Conservation (phyloP, 139 green algal species). For the Desmodesmus armatus region DNA sequence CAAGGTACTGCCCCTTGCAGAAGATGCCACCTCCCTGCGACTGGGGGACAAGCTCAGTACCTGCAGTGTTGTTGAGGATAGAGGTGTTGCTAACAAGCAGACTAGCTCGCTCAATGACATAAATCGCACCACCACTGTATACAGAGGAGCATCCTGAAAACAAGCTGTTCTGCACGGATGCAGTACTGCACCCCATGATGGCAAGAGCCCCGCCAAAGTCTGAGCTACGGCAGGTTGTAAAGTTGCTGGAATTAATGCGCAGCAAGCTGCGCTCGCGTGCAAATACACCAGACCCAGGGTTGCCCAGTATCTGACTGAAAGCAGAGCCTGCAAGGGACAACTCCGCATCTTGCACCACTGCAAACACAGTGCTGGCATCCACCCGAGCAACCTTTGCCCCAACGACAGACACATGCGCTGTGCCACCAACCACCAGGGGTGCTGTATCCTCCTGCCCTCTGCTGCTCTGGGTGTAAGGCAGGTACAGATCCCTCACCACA, state of each 20-base stretch:
- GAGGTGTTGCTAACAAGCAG: background rate
- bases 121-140: background rate
- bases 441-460: background rate
- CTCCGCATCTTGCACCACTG: background rate
- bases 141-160: background rate
- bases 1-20: background rate
- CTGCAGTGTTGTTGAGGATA: background rate
- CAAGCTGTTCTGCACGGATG: background rate
- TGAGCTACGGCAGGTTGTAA: background rate
- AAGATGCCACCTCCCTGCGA: background rate
- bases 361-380: background rate
- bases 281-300: background rate
- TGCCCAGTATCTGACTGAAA: background rate
- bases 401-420: background rate
- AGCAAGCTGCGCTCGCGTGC: background rate
- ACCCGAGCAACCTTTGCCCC: background rate
- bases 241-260: background rate
- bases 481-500: background rate
- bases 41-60: no score
- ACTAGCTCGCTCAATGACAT: background rate
- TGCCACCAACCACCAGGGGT: background rate
- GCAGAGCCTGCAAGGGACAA: background rate
- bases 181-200: background rate
- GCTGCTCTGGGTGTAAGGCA: background rate
- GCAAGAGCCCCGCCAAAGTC: background rate